A percentile compares a stretch with the other conserved stretches of the same genome.
Evolutionary conservation across 768 basidiomycete genomes (phyloP).

Genomic region (Tylopilus balloui): DNA sequence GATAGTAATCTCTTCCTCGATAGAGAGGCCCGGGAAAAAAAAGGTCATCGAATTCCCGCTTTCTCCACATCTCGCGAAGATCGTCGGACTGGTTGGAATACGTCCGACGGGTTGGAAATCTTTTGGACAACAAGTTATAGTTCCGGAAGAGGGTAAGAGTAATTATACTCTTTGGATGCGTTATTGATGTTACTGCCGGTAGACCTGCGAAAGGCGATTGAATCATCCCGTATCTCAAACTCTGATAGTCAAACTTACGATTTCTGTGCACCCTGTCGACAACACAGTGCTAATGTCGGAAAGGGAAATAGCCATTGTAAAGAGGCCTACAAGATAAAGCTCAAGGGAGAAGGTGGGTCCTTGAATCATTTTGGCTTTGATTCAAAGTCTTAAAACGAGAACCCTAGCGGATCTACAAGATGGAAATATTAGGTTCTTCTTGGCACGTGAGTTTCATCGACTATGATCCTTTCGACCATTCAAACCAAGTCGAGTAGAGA

Average conservation of each 20-base stretch:
- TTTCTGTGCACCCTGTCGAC: background rate
- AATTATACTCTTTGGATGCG: background rate
- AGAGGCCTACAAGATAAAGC: constrained; percentile 1
- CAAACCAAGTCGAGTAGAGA: background rate
- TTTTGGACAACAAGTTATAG: background rate
- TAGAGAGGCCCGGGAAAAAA: background rate
- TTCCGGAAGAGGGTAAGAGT: background rate
- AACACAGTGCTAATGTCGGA: background rate
- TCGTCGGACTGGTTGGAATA: background rate
- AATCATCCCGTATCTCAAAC: background rate
- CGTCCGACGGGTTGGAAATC: background rate
- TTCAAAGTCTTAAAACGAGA: background rate
- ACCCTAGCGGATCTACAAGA: background rate
- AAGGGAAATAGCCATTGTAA: constrained; percentile 4
- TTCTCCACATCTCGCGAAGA: background rate
- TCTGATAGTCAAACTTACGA: background rate
- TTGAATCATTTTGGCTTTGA: background rate
- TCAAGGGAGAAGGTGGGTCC: constrained; percentile 3
- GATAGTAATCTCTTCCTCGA: background rate
- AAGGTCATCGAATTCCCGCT: background rate
- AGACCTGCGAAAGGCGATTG: constrained; percentile 1
- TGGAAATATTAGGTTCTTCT: constrained; percentile 3
- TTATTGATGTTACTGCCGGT: background rate
- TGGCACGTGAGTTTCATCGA: constrained; percentile 10
- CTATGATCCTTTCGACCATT: background rate